These are phyloP conservation scores for Priceomyces fermenticarens DNA, from an alignment of 805 yeast genomes.

Conservation along the genomic window DNA sequence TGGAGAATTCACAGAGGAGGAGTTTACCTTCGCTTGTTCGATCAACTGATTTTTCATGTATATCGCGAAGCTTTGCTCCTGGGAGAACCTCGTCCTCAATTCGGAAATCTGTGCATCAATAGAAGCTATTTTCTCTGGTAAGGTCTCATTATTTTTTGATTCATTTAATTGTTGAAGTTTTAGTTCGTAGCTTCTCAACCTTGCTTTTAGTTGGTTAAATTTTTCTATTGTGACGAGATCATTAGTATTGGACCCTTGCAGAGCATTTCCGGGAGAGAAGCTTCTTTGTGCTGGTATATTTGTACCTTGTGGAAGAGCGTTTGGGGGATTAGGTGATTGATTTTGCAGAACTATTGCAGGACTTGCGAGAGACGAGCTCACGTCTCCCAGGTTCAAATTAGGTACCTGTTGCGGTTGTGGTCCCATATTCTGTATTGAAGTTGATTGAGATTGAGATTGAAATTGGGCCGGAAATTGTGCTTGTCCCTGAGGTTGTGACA, in stretches of 20 bases:
- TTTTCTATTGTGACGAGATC: constrained; percentile 31
- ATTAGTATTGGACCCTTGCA: constrained; percentile 6
- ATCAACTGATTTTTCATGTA: constrained; percentile 43
- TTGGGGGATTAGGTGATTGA: constrained; percentile 5
- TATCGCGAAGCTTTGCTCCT: constrained; percentile 49
- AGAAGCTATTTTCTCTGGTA: constrained; percentile 43
- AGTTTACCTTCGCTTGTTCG: constrained; percentile 23
- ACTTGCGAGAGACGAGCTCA: too few relatives aligned
- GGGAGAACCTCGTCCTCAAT: constrained; percentile 43
- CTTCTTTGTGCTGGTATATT: constrained; percentile 1
- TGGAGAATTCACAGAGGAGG: constrained; percentile 3
- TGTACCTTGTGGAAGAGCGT: constrained; percentile 4
- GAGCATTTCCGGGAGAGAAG: constrained; percentile 5
- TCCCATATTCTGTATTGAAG: background rate
- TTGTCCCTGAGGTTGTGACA: background rate
- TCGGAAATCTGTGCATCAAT: constrained; percentile 50
- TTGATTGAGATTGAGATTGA: background rate
- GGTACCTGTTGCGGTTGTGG: constrained; percentile 1
- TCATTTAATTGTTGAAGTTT: constrained; percentile 50
- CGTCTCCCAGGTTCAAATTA: too few relatives aligned
- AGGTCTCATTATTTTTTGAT: constrained; percentile 40
- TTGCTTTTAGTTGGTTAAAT: constrained; percentile 42
- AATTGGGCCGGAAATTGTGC: constrained; percentile 4
- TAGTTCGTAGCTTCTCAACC: constrained; percentile 48
- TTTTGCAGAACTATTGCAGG: constrained; percentile 1